Conservation (phyloP, 257 asterid genomes). For the Schizonepeta tenuifolia region DNA sequence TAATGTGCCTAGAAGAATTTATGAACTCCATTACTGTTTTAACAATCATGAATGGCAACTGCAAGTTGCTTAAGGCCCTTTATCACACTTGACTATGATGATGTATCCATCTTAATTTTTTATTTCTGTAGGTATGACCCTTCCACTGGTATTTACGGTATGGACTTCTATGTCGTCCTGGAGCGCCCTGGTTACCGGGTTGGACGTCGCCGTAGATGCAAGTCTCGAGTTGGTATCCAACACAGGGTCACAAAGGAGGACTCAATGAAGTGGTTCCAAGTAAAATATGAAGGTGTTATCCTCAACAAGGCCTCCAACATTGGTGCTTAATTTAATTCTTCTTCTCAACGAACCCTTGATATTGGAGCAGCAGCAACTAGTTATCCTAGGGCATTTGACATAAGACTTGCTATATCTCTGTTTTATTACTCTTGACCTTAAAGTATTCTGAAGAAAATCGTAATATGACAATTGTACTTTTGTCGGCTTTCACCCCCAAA, state of each 20-base stretch:
- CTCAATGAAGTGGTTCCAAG: slow-evolving; percentile 87
- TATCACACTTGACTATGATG: not conserved
- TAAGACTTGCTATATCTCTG: not conserved
- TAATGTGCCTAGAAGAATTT: not conserved
- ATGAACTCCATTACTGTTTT: too few species aligned
- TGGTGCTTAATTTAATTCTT: slow-evolving; percentile 13
- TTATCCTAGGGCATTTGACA: not conserved
- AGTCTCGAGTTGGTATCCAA: slow-evolving; percentile 78
- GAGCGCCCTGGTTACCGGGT: slow-evolving; percentile 81
- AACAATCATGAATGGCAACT: not conserved
- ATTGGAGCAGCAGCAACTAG: not conserved
- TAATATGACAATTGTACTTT: not conserved
- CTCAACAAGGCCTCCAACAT: slow-evolving; percentile 72
- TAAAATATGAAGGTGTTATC: slow-evolving; percentile 78
- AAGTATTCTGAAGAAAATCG: not conserved
- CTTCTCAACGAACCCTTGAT: not conserved
- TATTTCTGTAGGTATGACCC: slow-evolving; percentile 63
- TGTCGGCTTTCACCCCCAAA: too few species aligned
- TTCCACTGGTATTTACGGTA: slow-evolving; percentile 82
- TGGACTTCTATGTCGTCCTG: slow-evolving; percentile 77
- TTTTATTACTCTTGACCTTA: slow-evolving; percentile 6
- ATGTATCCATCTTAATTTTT: not conserved
- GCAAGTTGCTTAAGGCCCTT: not conserved
- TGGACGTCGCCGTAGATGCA: slow-evolving; percentile 83
- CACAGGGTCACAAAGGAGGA: slow-evolving; percentile 83